Conservation (phyloP, 768 basidiomycete genomes). For the Hysterangium stoloniferum region DNA sequence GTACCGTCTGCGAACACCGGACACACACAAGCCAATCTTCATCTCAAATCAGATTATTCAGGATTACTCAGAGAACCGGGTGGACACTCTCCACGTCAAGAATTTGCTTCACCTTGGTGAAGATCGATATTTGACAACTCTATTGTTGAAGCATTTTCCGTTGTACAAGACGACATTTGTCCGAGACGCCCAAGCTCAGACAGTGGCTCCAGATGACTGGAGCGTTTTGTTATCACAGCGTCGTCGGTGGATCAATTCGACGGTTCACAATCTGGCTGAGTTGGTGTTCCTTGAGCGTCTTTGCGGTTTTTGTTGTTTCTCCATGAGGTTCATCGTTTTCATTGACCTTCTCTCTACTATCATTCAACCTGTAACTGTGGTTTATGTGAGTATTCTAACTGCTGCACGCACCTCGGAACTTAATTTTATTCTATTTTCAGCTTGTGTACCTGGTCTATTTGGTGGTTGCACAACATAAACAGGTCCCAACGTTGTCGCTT, state of each 20-base stretch:
- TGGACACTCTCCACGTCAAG: constrained; percentile 98
- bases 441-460: constrained; percentile 84
- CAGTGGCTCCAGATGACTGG: constrained; percentile 95
- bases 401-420: background rate
- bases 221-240: constrained; percentile 89
- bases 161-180: constrained; percentile 92
- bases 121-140: constrained; percentile 96
- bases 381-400: constrained; percentile 56
- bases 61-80: constrained; percentile 93
- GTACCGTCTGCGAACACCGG: constrained; percentile 88
- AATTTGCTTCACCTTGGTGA: constrained; percentile 96
- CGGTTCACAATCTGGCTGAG: constrained; percentile 93
- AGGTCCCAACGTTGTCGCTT: constrained; percentile 74
- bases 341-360: constrained; percentile 88
- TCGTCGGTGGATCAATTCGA: constrained; percentile 99
- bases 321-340: constrained; percentile 98
- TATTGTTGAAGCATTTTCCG: constrained; percentile 94
- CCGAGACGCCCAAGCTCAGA: constrained; percentile 88
- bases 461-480: constrained; percentile 54
- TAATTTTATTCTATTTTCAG: constrained; percentile 32
- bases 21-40: constrained; percentile 91
- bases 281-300: constrained; percentile 85
- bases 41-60: constrained; percentile 85
- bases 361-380: constrained; percentile 79
- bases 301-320: constrained; percentile 98